A percentile compares a stretch with the other conserved stretches of the same genome.
Conservation (phyloP, 2,329 filamentous ascomycete species). For the Epichloe glyceriae region DNA sequence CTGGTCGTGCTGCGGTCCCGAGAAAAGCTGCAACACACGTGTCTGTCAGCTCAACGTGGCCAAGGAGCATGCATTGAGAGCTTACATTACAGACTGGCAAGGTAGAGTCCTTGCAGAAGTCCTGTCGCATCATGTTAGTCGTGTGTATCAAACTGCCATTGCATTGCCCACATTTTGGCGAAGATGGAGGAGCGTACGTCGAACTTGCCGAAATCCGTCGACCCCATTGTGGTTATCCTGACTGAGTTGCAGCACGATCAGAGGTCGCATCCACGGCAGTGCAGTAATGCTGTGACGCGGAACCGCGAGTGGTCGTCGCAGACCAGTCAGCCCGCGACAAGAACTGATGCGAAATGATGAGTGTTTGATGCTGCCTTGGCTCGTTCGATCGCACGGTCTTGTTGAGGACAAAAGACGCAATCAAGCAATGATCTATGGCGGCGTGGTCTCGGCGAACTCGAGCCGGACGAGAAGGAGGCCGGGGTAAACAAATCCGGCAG, state of each 20-base stretch:
- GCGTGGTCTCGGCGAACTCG: not conserved
- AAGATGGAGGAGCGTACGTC: conserved; percentile 27
- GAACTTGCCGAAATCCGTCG: conserved; percentile 49
- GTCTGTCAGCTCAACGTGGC: conserved; percentile 4
- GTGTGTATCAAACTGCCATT: conserved; percentile 2
- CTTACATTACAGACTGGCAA: conserved; percentile 75
- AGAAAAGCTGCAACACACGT: conserved; percentile 27
- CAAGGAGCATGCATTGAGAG: not conserved
- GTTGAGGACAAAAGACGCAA: not conserved
- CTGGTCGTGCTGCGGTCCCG: conserved; percentile 48
- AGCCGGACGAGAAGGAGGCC: not conserved
- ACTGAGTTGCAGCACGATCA: conserved; percentile 8
- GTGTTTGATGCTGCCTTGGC: not conserved
- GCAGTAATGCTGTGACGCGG: not conserved
- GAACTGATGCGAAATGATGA: not conserved
- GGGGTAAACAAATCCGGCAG: not conserved
- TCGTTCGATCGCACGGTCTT: not conserved
- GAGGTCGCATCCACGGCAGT: conserved; percentile 1
- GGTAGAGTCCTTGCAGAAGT: conserved; percentile 75
- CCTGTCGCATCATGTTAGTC: conserved; percentile 32
- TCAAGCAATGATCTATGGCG: not conserved
- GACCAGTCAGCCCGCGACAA: not conserved
- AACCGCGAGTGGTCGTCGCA: not conserved
- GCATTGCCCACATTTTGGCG: not conserved
- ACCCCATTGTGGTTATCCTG: conserved; percentile 36